phyloP scores from a whole-genome alignment of 2,329 filamentous ascomycete species.

The Atkinsonella hypoxylon region DNA sequence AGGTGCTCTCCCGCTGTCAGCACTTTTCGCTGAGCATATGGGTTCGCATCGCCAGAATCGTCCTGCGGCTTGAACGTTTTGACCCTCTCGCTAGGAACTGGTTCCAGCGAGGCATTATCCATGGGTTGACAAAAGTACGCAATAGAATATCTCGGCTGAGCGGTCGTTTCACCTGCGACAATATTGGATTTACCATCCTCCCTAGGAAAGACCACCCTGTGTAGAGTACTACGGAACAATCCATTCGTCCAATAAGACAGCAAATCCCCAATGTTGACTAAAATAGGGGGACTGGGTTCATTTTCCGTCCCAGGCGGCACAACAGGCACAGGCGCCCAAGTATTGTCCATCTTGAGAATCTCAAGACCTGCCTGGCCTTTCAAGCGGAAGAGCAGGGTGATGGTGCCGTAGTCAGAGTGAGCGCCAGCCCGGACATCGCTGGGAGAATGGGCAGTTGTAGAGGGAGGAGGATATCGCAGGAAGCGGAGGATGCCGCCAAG shows the following conservation, averaged over 20 bases:
- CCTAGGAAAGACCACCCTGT: constrained; percentile 64
- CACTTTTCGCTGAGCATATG: constrained; percentile 39
- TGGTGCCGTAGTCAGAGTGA: constrained; percentile 73
- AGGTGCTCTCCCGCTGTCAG: constrained; percentile 54
- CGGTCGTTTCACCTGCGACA: constrained; percentile 32
- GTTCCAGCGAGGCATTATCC: constrained; percentile 36
- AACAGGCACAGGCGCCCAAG: constrained; percentile 56
- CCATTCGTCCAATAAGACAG: constrained; percentile 85
- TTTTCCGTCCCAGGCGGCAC: constrained; percentile 45
- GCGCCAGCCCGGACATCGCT: constrained; percentile 75
- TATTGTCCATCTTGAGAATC: constrained; percentile 48
- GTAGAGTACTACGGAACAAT: constrained; percentile 74
- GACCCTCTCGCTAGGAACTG: constrained; percentile 50
- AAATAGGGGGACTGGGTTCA: constrained; percentile 56
- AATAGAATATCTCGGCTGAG: constrained; percentile 49
- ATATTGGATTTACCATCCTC: constrained; percentile 8
- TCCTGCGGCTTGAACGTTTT: constrained; percentile 24
- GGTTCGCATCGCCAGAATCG: constrained; percentile 25
- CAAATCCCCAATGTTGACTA: constrained; percentile 64
- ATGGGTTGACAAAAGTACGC: constrained; percentile 59
- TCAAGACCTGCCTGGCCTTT: constrained; percentile 78
- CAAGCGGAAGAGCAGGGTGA: constrained; percentile 74
- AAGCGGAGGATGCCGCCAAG: constrained; percentile 54
- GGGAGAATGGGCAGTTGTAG: constrained; percentile 28
- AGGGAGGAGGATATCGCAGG: constrained; percentile 56